Evolutionary conservation across 768 basidiomycete species (phyloP).

Genomic region (Rhodotorula sphaerocarpa): DNA sequence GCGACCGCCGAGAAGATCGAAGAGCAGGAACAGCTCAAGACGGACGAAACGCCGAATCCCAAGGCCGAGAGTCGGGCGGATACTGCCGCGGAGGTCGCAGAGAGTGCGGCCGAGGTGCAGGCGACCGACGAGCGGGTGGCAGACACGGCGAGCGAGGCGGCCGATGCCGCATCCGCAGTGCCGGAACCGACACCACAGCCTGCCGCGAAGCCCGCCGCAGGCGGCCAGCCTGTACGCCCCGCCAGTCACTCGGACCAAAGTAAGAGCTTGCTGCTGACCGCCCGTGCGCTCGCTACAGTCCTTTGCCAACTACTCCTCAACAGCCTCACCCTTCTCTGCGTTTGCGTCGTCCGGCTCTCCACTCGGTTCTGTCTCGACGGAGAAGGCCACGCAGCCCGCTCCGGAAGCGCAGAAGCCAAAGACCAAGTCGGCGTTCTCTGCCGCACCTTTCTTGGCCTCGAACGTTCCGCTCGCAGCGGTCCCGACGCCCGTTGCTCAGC

Average conservation of each 20-base stretch:
- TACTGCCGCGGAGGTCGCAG: constrained; percentile 14
- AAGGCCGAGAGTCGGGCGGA: constrained; percentile 2
- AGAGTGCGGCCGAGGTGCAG: constrained; percentile 5
- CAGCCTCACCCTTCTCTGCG: constrained; percentile 25
- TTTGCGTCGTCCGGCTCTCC: constrained; percentile 25
- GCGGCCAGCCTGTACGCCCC: background rate
- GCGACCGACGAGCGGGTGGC: constrained; percentile 1
- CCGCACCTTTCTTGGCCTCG: constrained; percentile 15
- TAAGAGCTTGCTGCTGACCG: too few relatives aligned
- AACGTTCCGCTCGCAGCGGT: constrained; percentile 3
- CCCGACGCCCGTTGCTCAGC: background rate
- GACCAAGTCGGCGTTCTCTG: constrained; percentile 16
- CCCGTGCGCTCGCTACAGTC: background rate
- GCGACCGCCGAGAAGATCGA: constrained; percentile 13
- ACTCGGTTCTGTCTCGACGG: constrained; percentile 17
- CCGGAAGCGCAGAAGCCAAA: constrained; percentile 30
- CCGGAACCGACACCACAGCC: constrained; percentile 1
- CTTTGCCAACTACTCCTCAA: constrained; percentile 9
- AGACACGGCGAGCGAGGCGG: background rate
- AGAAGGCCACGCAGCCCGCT: background rate
- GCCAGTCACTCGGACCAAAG: too few relatives aligned
- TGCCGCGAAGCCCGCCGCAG: background rate
- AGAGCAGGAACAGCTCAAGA: constrained; percentile 1
- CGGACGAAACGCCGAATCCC: background rate
- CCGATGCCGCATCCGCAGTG: background rate